phyloP scores from a whole-genome alignment of 83 land plant species.

The Isoetes engelmannii region DNA sequence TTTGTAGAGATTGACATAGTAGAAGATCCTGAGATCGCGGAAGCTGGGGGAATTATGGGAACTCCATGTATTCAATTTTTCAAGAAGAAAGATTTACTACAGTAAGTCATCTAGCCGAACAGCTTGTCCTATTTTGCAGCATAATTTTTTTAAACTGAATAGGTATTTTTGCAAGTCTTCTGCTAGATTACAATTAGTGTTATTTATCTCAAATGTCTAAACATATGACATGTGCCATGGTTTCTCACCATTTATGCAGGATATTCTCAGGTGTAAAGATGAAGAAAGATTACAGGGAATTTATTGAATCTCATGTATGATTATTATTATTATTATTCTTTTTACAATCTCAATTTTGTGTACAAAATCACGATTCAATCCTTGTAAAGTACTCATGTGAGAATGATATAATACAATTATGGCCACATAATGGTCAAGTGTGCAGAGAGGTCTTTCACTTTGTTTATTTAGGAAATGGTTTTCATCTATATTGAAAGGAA shows the following conservation, averaged over 20 bases:
- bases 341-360: too few species aligned
- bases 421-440: too few species aligned
- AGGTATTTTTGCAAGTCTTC: neutral
- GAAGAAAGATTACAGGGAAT: conserved; percentile 89
- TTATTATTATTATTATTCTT: too few species aligned
- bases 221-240: neutral
- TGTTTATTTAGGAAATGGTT: too few species aligned
- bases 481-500: too few species aligned
- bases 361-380: too few species aligned
- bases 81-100: conserved; percentile 84
- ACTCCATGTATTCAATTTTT: conserved; percentile 97
- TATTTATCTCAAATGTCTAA: neutral
- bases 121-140: conserved; percentile 9
- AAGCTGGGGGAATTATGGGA: conserved; percentile 98
- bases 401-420: too few species aligned
- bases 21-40: conserved; percentile 97
- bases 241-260: conserved; percentile 36
- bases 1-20: conserved; percentile 97
- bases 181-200: neutral
- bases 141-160: neutral
- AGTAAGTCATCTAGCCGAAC: conserved; percentile 34
- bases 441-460: too few species aligned
- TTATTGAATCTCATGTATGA: conserved; percentile 36
- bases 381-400: too few species aligned
- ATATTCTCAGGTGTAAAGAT: conserved; percentile 85